Conservation (phyloP, 129 eudicot genomes). For the Flaveria ramosissima region DNA sequence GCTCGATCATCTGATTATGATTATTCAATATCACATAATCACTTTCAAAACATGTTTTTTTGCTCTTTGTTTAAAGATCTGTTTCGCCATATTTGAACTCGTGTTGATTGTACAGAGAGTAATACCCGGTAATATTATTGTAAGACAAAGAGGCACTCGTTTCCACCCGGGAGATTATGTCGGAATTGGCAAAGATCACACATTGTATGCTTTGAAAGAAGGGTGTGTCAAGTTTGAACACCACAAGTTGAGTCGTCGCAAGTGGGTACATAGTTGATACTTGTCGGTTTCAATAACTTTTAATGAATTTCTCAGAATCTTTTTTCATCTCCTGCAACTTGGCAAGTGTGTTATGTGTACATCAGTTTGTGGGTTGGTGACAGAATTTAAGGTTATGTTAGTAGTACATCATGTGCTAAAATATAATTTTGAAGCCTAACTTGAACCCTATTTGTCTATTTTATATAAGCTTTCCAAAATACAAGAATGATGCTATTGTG, state of each 20-base stretch:
- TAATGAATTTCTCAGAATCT: neutral
- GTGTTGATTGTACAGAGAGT: conserved; percentile 60
- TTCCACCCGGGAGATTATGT: conserved; percentile 95
- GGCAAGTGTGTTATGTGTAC: neutral
- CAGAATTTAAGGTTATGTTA: neutral
- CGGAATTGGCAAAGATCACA: conserved; percentile 91
- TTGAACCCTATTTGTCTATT: neutral
- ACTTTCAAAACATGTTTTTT: too few species aligned
- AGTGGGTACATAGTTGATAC: conserved; percentile 79
- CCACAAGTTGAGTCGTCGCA: conserved; percentile 77
- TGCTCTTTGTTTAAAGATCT: too few species aligned
- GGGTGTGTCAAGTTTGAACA: conserved; percentile 88
- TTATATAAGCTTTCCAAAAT: neutral
- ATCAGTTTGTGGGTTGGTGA: neutral
- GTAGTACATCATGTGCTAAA: neutral
- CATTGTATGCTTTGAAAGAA: conserved; percentile 85
- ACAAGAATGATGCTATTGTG: too few species aligned
- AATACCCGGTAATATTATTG: conserved; percentile 90
- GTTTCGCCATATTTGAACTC: too few species aligned
- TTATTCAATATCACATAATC: too few species aligned
- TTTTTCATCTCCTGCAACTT: neutral
- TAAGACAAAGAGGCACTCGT: conserved; percentile 88
- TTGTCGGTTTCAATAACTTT: too few species aligned
- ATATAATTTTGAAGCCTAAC: neutral
- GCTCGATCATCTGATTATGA: neutral